phyloP scores from a whole-genome alignment of 768 basidiomycete species.

The Rhodosporidiobolus odoratus region DNA sequence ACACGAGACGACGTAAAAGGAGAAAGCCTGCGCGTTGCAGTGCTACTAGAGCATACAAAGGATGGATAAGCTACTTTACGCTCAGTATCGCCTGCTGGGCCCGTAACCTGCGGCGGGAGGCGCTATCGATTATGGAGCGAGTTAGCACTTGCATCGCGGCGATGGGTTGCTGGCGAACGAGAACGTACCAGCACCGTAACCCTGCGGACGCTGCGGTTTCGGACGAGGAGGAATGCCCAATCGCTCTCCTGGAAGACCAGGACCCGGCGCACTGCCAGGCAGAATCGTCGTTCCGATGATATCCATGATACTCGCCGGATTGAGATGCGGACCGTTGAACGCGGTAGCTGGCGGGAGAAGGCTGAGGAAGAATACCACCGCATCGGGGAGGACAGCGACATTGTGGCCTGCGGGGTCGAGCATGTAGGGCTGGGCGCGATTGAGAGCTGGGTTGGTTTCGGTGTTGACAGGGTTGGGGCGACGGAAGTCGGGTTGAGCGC shows the following conservation, averaged over 20 bases:
- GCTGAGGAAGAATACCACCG: constrained; percentile 73
- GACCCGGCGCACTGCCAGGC: constrained; percentile 34
- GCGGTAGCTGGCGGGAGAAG: constrained; percentile 63
- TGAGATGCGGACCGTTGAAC: constrained; percentile 60
- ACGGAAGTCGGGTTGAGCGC: constrained; percentile 42
- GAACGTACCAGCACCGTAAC: neutral
- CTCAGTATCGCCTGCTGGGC: too few relatives aligned
- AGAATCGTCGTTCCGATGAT: constrained; percentile 36
- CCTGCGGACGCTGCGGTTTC: constrained; percentile 14
- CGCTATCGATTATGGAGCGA: too few relatives aligned
- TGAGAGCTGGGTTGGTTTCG: constrained; percentile 38
- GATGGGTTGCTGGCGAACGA: too few relatives aligned
- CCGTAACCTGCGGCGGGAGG: too few relatives aligned
- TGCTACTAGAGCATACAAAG: too few relatives aligned
- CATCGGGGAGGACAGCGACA: constrained; percentile 49
- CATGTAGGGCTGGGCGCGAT: constrained; percentile 49
- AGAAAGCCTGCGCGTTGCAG: too few relatives aligned
- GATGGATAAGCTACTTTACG: too few relatives aligned
- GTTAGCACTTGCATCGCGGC: too few relatives aligned
- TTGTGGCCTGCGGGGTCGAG: constrained; percentile 44
- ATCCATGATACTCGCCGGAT: constrained; percentile 35
- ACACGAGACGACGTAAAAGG: too few relatives aligned
- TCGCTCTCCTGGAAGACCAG: constrained; percentile 34
- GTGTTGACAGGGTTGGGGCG: constrained; percentile 25
- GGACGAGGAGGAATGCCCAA: constrained; percentile 34